Base-by-base conservation (phyloP, 768 basidiomycete species). In the Boletus subcaerulescens region DNA sequence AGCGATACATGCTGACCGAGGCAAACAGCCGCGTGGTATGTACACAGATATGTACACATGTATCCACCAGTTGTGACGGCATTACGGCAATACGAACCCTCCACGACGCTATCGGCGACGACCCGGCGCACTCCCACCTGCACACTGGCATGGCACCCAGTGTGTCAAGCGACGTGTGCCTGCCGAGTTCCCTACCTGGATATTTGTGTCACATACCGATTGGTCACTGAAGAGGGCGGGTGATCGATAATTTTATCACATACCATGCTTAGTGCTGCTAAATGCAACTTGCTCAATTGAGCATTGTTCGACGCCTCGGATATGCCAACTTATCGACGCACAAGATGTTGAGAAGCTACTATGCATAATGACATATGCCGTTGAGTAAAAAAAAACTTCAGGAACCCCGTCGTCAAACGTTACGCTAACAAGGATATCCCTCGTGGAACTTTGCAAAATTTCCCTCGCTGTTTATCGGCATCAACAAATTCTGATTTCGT, bases 381-480 rank as follows among this genome's bases (percentile, higher is more conserved):
- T 35, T 35, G 33, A 35, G 33, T 35, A 35, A 35, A 51, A 60
- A 52, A 36, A 39, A 39, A 24, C 35, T 42, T 26, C 52, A 63
- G 62, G 62, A 22, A 56, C 52, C 18, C n/a, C 24, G 2, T 48
- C 60, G 52, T 63, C 46, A 59, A 18, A 7, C 6, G n/a, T 60
- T 64, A 56, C 64, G 62, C 42, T 18, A 65, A 32, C 36, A 22
- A 38, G 33, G 45, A 51, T 29, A 9, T 61, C 53, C 42, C 38
- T 18, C 39, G 26, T 40, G 39, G 39, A 45, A 55, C 50, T 12
- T 48, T 48, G 17, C 15, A 41, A 43, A 40, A 56, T 45, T 60
- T 55, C 56, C 60, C 52, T 58, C 52, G 53, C 22, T 15, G 49
- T 38, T 45, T n/a, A 31, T 31, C 17, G 13, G 4, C 42, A 45